phyloP scores from a whole-genome alignment of 2,329 filamentous ascomycete genomes.

The Thelonectria olida region DNA sequence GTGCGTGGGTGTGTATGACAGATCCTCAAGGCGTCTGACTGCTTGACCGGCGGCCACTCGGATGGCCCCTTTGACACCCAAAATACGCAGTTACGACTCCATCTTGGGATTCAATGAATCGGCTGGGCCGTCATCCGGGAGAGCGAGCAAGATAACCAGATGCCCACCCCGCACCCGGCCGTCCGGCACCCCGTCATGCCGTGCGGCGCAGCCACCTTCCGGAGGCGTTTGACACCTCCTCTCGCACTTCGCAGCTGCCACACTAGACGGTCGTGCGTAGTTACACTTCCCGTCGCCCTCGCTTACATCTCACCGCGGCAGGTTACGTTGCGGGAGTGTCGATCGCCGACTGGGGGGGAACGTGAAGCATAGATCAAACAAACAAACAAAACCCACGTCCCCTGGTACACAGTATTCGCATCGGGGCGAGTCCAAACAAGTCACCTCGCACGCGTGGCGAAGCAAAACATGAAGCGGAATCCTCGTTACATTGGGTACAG shows the following conservation, averaged over 20 bases:
- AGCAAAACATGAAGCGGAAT: not conserved
- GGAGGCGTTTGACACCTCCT: not conserved
- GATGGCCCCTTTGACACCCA: no score
- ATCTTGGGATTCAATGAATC: no score
- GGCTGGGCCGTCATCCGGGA: conserved; percentile 12
- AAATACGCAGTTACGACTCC: no score
- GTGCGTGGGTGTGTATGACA: no score
- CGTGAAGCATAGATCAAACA: conserved; percentile 1
- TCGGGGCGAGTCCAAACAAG: not conserved
- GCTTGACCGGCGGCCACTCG: no score
- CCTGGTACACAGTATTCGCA: no score
- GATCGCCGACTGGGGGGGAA: not conserved
- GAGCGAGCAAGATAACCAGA: no score
- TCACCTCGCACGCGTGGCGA: conserved; percentile 7
- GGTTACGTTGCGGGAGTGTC: conserved; percentile 10
- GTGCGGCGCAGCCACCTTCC: conserved; percentile 23
- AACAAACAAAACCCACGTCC: conserved; percentile 2
- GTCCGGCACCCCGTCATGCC: conserved; percentile 23
- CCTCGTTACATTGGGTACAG: not conserved
- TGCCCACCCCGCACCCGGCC: not conserved
- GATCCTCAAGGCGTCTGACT: no score
- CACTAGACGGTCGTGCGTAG: no score
- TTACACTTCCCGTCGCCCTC: no score
- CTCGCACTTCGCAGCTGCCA: not conserved
- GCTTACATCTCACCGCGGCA: conserved; percentile 2